These are phyloP conservation scores for Corylus avellana DNA, from an alignment of 306 rosid species.

Conservation along the genomic window DNA sequence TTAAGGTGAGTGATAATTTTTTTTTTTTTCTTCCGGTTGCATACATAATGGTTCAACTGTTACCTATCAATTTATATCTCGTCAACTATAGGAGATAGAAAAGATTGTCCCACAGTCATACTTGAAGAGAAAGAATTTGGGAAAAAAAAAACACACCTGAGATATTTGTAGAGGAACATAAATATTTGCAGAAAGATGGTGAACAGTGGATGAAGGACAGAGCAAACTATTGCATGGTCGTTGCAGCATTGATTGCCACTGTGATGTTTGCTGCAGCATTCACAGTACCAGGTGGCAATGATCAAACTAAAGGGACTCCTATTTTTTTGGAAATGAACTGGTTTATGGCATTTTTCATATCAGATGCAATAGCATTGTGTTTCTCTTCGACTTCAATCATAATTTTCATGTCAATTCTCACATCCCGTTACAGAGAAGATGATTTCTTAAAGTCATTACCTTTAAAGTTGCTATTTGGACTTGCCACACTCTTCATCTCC, in stretches of 20 bases:
- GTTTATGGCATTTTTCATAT: conserved; percentile 2
- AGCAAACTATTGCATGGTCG: background rate
- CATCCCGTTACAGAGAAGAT: conserved; percentile 1
- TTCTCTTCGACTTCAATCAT: background rate
- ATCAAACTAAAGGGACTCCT: background rate
- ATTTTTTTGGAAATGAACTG: background rate
- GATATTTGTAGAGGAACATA: background rate
- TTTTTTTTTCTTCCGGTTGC: no score
- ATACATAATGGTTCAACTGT: no score
- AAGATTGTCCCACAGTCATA: background rate
- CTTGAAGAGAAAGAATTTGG: background rate
- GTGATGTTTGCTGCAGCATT: background rate
- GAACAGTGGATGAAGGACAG: conserved; percentile 3
- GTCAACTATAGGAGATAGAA: background rate
- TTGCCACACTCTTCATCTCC: background rate
- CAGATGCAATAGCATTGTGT: background rate
- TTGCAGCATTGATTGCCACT: background rate
- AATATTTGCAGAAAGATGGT: background rate
- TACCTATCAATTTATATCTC: no score
- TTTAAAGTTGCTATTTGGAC: conserved; percentile 5
- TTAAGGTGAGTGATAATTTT: no score
- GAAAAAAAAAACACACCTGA: background rate
- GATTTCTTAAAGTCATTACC: conserved; percentile 17
- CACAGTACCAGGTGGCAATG: background rate
- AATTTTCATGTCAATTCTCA: conserved; percentile 8